Evolutionary conservation across 1,284 basidiomycete species (phyloP).

Genomic region (Apiotrichum montevideense): DNA sequence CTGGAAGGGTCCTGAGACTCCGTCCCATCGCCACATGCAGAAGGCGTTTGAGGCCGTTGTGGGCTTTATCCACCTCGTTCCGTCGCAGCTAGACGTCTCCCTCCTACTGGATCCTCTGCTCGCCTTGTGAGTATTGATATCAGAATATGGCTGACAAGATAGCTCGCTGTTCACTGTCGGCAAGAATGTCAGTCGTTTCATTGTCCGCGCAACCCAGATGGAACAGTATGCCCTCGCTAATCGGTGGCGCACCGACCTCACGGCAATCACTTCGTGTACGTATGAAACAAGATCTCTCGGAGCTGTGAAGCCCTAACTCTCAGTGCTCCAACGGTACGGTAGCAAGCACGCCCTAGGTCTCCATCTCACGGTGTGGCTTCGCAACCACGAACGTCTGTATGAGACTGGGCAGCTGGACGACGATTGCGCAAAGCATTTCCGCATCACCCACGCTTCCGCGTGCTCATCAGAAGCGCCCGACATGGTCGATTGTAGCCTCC

Average conservation of each 20-base stretch:
- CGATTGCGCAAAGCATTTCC: neutral
- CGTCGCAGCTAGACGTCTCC: conserved; percentile 36
- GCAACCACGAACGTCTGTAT: conserved; percentile 5
- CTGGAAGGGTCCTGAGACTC: conserved; percentile 16
- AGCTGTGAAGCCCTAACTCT: neutral
- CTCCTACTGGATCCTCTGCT: conserved; percentile 28
- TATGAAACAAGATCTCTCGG: neutral
- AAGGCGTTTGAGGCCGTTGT: conserved; percentile 30
- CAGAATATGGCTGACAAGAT: no score
- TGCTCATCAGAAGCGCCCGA: neutral
- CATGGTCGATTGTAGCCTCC: no score
- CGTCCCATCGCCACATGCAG: conserved; percentile 17
- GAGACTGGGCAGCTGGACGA: neutral
- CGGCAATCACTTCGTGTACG: conserved; percentile 16
- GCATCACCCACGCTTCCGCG: no score
- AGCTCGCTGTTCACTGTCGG: conserved; percentile 35
- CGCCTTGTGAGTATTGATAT: conserved; percentile 25
- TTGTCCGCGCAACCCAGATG: conserved; percentile 17
- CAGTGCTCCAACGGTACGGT: conserved; percentile 11
- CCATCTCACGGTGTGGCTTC: conserved; percentile 7
- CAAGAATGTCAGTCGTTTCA: conserved; percentile 28
- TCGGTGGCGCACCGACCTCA: conserved; percentile 29
- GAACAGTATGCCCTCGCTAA: conserved; percentile 24
- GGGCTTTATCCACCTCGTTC: conserved; percentile 35
- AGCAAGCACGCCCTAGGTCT: conserved; percentile 10